Evolutionary conservation across 176 grass and related monocot genomes (phyloP), one percentile per base, ranked within the genome.

Genomic region (Carex pumila): DNA sequence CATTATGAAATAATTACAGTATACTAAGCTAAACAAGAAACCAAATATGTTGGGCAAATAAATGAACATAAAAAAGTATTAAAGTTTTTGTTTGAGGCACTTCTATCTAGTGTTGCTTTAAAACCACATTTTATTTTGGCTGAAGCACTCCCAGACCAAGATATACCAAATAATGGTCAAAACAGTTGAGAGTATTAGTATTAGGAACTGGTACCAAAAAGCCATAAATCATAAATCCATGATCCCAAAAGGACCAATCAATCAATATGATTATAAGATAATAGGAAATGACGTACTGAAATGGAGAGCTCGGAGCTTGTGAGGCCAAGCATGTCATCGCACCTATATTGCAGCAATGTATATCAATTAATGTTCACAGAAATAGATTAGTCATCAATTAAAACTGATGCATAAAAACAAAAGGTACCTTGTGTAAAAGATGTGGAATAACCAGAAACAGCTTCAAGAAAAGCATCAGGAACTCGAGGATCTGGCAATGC

Each of bases 381-480:
- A 53, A 12, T 30, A 34, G 12, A 86, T 8, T 15, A 7, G 21
- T 66, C 10, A 17, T 88, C 59, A 11, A 57, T 74, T 81, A 18
- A 87, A 57, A 17, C 79, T 73, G 60, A 52, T 22, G 21, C n/a
- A 70, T 81, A 39, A 22, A 15, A 61, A 61, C 41, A 67, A 83
- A 84, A 83, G 29, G 58, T 79, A 94, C 94, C 92, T 87, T 90
- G 87, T 81, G 90, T 49, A 25, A 81, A 58, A 11, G 90, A 45
- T 13, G 89, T 70, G 75, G 71, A 71, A 79, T 64, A 90, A 30
- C 73, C n/a, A 60, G 88, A 36, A n/a, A 63, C 55, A 70, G 61
- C 78, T 83, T 86, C 89, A 79, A 91, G 32, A 59, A 91, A 87
- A 70, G 75, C 56, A 86, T 77, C 49, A 53, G 89, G 81, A 66